A percentile compares a stretch with the other conserved stretches of the same genome.
phyloP scores from a whole-genome alignment of 2,329 filamentous ascomycete species.

The Neurospora sp. region DNA sequence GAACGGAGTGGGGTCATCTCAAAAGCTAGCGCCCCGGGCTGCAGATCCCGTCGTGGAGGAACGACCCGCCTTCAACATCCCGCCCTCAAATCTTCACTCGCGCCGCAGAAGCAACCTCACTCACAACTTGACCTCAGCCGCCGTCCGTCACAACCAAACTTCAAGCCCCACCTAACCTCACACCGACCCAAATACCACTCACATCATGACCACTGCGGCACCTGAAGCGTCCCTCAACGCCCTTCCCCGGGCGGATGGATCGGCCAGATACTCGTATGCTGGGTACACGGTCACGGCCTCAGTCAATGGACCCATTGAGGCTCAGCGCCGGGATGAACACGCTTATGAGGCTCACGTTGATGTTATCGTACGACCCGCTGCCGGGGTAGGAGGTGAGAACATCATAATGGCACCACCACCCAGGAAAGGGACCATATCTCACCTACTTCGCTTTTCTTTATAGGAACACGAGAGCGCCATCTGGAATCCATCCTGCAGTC shows the following conservation, averaged over 20 bases:
- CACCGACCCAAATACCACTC: background rate
- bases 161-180: background rate
- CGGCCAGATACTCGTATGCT: slow-evolving; percentile 63
- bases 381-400: slow-evolving; percentile 66
- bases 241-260: slow-evolving; percentile 67
- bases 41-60: background rate
- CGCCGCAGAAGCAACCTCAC: background rate
- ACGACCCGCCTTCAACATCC: background rate
- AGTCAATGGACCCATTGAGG: slow-evolving; percentile 90
- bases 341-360: slow-evolving; percentile 87
- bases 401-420: slow-evolving; percentile 4
- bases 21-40: background rate
- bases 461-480: slow-evolving; percentile 67
- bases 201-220: slow-evolving; percentile 23
- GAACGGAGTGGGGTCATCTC: background rate
- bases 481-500: slow-evolving; percentile 68
- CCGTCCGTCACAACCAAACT: background rate
- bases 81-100: background rate
- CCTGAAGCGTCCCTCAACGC: slow-evolving; percentile 46
- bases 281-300: slow-evolving; percentile 77
- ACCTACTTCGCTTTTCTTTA: slow-evolving; percentile 18
- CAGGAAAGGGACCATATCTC: slow-evolving; percentile 1
- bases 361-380: slow-evolving; percentile 77
- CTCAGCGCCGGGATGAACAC: slow-evolving; percentile 77
- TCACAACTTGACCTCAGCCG: background rate